These are phyloP conservation scores for Gaeumannomyces sp. DNA, from an alignment of 2,329 filamentous ascomycete genomes.

Conservation along the genomic window DNA sequence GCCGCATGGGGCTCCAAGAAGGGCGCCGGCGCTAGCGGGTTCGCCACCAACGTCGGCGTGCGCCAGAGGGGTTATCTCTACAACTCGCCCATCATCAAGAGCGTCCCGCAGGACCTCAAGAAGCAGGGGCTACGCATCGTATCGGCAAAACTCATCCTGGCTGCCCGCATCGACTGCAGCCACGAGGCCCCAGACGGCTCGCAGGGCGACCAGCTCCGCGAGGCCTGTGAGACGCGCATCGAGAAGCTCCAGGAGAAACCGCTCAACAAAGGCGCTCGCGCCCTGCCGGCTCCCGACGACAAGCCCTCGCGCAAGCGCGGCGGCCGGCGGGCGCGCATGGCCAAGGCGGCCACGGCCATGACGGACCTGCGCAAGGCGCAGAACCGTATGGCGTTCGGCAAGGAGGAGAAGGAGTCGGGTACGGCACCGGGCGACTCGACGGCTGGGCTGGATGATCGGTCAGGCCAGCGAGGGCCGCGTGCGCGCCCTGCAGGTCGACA, in stretches of 20 bases:
- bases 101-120: conserved; percentile 79
- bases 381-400: conserved; percentile 92
- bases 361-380: conserved; percentile 94
- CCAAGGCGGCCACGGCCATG: conserved; percentile 95
- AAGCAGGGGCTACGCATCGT: conserved; percentile 94
- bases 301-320: conserved; percentile 91
- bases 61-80: conserved; percentile 91
- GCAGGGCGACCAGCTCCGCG: conserved; percentile 73
- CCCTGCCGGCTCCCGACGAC: conserved; percentile 87
- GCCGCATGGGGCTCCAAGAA: conserved; percentile 87
- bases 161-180: conserved; percentile 81
- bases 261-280: conserved; percentile 79
- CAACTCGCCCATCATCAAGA: conserved; percentile 81
- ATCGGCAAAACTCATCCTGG: conserved; percentile 87
- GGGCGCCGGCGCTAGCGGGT: conserved; percentile 63
- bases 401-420: conserved; percentile 89
- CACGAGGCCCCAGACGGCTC: conserved; percentile 77
- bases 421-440: conserved; percentile 84
- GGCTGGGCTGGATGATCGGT: conserved; percentile 91
- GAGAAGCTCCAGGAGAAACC: conserved; percentile 91
- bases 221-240: conserved; percentile 75
- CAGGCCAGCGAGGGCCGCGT: conserved; percentile 83
- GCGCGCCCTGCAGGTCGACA: conserved; percentile 81
- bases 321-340: conserved; percentile 81
- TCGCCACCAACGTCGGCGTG: conserved; percentile 88